Base-by-base conservation (phyloP, 805 yeast species). In the Saccharomycopsis amapae region DNA sequence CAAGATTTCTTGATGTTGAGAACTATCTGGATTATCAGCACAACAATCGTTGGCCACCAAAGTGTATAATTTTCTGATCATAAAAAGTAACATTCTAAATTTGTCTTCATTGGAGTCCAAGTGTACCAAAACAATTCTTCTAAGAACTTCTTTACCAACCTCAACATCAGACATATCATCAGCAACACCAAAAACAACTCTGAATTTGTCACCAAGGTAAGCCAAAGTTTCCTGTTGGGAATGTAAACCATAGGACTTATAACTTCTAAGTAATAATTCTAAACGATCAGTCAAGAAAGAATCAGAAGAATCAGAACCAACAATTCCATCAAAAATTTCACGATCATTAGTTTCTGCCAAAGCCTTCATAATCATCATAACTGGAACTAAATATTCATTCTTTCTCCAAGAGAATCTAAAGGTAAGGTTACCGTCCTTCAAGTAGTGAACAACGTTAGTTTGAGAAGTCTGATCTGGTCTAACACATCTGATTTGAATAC, bases 1-100 rank as follows among this genome's bases (percentile, higher is more conserved):
- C 52, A 93, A 68, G 26, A 93, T 85, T 68, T 93, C 98, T 68
- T 93, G 98, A 72, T 93, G 97, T 72, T 93, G 98, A 7, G 96
- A 86, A 41, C 97, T 95, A 80, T 93, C 98, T 62, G 98, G 98
- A 67, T 93, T 93, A 65, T 93, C 98, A 15, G 96, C 90, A 44
- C 89, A 71, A 65, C 97, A 90, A 62, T 90, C 96, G 50, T 97
- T 97, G 31, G 96, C 96, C 38, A 90, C 97, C 53, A 93, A 73
- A 0, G 97, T 75, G 63, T 93, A 93, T 51, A 93, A 74, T 67
- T 93, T 93, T 72, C 97, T 79, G 58, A 93, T 81, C 97, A 93
- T 93, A 67, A 89, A 93, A 50, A 89, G 66, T 50, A 93, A 68
- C 81, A 89, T 71, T 59, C 87, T 75, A 65, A 86, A 88, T 67